Conservation (phyloP, 1,139 yeast species). For the Entelexis paramagnoliae region DNA sequence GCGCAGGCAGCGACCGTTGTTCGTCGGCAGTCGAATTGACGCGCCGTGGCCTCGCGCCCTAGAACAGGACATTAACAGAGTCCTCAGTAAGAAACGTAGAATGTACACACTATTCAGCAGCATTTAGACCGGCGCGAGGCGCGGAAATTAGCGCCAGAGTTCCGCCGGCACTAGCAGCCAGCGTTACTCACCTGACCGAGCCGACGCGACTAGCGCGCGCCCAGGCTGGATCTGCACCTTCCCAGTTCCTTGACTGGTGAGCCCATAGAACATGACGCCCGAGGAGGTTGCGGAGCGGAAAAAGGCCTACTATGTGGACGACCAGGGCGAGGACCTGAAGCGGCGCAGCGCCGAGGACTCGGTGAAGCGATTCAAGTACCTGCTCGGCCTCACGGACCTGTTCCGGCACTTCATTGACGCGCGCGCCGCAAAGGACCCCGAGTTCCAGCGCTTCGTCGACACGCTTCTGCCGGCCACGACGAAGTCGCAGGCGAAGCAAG, state of each 20-base stretch:
- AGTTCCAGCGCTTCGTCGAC: conserved; percentile 47
- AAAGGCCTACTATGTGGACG: conserved; percentile 28
- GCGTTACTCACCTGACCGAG: conserved; percentile 5
- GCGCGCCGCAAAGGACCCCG: conserved; percentile 68
- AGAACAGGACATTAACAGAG: no score
- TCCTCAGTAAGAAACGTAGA: no score
- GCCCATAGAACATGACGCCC: conserved; percentile 3
- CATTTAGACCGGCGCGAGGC: no score
- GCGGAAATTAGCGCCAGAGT: no score
- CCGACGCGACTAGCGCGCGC: background rate
- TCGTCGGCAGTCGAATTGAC: no score
- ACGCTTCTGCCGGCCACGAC: conserved; percentile 18
- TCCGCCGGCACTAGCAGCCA: background rate
- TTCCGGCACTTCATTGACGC: conserved; percentile 84
- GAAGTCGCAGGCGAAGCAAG: conserved; percentile 5
- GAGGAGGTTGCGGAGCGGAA: conserved; percentile 26
- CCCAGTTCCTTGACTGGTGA: background rate
- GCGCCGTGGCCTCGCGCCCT: no score
- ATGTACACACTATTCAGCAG: no score
- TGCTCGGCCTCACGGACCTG: conserved; percentile 72
- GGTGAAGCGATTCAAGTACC: conserved; percentile 66
- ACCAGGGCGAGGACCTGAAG: conserved; percentile 24
- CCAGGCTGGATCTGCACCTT: background rate
- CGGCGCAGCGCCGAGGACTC: conserved; percentile 44
- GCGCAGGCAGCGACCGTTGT: no score